phyloP scores from a whole-genome alignment of 495 filamentous ascomycete genomes.

The Neurospora discreta region DNA sequence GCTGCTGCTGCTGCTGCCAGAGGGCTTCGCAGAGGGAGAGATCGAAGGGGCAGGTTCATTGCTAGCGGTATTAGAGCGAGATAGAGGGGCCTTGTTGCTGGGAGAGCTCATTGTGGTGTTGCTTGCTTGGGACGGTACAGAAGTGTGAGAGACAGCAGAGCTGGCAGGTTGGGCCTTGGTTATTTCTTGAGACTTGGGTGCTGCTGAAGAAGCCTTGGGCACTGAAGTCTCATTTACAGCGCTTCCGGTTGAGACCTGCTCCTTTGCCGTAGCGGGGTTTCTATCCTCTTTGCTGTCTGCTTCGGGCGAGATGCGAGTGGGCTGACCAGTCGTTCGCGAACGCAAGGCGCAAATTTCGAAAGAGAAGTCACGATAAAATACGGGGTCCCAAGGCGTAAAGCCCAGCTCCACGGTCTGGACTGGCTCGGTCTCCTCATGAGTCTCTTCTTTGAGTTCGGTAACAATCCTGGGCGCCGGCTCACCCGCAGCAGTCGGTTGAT shows the following conservation, averaged over 20 bases:
- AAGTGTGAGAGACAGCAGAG: conserved; percentile 1
- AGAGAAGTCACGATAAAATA: conserved; percentile 6
- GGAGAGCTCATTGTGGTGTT: background rate
- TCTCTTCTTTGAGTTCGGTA: background rate
- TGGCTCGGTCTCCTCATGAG: background rate
- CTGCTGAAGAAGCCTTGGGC: background rate
- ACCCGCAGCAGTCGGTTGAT: background rate
- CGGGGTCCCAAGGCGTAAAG: conserved; percentile 18
- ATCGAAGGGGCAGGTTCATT: background rate
- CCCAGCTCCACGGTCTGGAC: conserved; percentile 8
- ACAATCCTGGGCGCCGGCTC: background rate
- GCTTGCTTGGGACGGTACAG: background rate
- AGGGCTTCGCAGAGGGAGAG: background rate
- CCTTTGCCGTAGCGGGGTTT: conserved; percentile 1
- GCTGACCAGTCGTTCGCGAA: conserved; percentile 17
- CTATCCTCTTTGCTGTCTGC: background rate
- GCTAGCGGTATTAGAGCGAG: background rate
- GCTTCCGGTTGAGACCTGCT: conserved; percentile 1
- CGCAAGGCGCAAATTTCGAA: conserved; percentile 13
- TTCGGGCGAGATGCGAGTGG: conserved; percentile 12
- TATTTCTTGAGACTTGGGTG: background rate
- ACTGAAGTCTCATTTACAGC: background rate
- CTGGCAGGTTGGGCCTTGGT: background rate
- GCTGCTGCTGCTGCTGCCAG: background rate
- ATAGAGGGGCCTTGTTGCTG: background rate